These are phyloP conservation scores for Strobilomyces confusus DNA, from an alignment of 768 basidiomycete genomes.

Conservation along the genomic window DNA sequence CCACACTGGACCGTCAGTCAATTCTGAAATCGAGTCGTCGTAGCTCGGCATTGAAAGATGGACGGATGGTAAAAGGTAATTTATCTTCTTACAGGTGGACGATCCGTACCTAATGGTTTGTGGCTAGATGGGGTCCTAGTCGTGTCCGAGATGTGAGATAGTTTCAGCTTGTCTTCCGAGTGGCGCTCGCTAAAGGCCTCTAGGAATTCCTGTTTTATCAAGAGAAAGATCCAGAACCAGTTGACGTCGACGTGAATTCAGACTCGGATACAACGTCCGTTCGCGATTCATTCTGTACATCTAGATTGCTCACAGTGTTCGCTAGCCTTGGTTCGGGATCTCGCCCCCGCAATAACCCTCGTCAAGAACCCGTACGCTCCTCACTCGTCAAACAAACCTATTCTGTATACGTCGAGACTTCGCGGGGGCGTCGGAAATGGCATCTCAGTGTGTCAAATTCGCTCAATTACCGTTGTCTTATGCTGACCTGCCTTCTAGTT, in stretches of 20 bases:
- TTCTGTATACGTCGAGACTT: constrained; percentile 68
- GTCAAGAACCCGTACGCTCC: constrained; percentile 34
- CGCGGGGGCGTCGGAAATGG: constrained; percentile 71
- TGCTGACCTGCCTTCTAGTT: constrained; percentile 38
- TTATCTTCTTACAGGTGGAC: not conserved
- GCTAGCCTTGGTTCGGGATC: constrained; percentile 30
- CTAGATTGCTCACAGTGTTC: constrained; percentile 6
- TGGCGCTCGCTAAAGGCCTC: constrained; percentile 1
- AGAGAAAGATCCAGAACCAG: constrained; percentile 55
- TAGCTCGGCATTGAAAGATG: constrained; percentile 77
- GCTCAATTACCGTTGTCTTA: not conserved
- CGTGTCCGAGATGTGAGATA: constrained; percentile 66
- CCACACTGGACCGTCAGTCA: constrained; percentile 1
- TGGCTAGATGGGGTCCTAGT: constrained; percentile 67
- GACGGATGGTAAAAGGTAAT: constrained; percentile 63
- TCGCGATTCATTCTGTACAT: not conserved
- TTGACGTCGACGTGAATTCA: constrained; percentile 44
- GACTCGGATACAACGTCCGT: constrained; percentile 51
- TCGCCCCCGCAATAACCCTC: constrained; percentile 23
- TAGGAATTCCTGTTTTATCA: constrained; percentile 79
- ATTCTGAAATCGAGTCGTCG: constrained; percentile 4
- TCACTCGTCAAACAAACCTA: constrained; percentile 78
- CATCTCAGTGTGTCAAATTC: constrained; percentile 59
- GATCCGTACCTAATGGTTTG: not conserved
- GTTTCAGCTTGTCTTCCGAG: not conserved